Percentiles rank a stretch among this genome's conserved stretches.
These are phyloP conservation scores for Colletotrichum euphorbiae DNA, from an alignment of 2,329 filamentous ascomycete species.

Conservation along the genomic window DNA sequence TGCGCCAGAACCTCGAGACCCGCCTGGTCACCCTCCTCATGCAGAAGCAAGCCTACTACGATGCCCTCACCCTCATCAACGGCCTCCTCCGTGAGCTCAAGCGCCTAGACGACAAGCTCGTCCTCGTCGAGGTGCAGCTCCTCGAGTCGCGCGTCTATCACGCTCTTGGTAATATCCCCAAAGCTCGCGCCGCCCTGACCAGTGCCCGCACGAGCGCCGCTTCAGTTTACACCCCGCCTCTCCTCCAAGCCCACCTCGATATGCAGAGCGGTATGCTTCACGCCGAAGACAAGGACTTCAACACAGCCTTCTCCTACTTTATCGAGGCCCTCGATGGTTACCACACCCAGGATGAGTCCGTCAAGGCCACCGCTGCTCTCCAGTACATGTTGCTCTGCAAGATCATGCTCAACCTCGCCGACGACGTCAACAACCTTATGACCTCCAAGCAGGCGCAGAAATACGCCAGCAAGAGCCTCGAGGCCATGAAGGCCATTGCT, in stretches of 20 bases:
- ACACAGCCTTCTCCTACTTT: slow-evolving; percentile 98
- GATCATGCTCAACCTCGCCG: slow-evolving; percentile 97
- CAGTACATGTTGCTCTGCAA: slow-evolving; percentile 99
- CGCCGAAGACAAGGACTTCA: slow-evolving; percentile 98
- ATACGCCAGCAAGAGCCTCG: slow-evolving; percentile 94
- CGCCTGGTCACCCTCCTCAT: slow-evolving; percentile 94
- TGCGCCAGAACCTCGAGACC: slow-evolving; percentile 96
- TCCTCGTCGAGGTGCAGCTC: slow-evolving; percentile 96
- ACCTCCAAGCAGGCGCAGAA: slow-evolving; percentile 96
- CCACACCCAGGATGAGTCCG: slow-evolving; percentile 87
- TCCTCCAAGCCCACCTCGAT: slow-evolving; percentile 94
- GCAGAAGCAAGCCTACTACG: slow-evolving; percentile 97
- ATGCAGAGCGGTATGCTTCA: slow-evolving; percentile 99
- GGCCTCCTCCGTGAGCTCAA: slow-evolving; percentile 95
- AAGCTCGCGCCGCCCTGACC: slow-evolving; percentile 93
- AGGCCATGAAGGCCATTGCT: slow-evolving; percentile 99
- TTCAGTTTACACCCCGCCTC: slow-evolving; percentile 95
- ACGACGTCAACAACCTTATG: slow-evolving; percentile 96
- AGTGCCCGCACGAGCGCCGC: slow-evolving; percentile 95
- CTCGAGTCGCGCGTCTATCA: slow-evolving; percentile 98
- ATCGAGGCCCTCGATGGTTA: slow-evolving; percentile 99
- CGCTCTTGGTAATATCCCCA: slow-evolving; percentile 94
- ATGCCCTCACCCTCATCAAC: slow-evolving; percentile 96
- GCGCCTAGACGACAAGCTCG: slow-evolving; percentile 97
- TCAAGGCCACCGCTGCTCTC: slow-evolving; percentile 93